Percentiles rank a stretch among this genome's conserved stretches.
Evolutionary conservation across 805 yeast genomes (phyloP).

Genomic region (Spathaspora hagerdaliae): DNA sequence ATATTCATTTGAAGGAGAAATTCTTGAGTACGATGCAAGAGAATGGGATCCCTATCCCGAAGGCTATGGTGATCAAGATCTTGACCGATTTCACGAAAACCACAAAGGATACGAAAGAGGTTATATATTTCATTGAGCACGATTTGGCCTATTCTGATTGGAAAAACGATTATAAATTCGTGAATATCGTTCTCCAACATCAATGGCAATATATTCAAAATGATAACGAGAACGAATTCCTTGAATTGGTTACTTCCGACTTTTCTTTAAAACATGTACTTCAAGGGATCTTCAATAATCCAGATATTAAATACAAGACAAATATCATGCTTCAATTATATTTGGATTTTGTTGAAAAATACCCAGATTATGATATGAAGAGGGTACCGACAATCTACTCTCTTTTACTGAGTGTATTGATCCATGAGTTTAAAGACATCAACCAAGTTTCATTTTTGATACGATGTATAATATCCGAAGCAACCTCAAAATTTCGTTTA

Average conservation of each 20-base stretch:
- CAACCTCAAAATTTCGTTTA: constrained; percentile 8
- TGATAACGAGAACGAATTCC: background rate
- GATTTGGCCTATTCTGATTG: constrained; percentile 28
- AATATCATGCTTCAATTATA: constrained; percentile 3
- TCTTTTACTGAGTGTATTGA: background rate
- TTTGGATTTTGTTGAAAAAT: background rate
- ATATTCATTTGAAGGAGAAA: constrained; percentile 34
- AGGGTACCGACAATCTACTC: background rate
- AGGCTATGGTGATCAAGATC: constrained; percentile 23
- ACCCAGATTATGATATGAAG: background rate
- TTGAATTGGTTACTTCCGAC: constrained; percentile 4
- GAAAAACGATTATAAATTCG: constrained; percentile 23
- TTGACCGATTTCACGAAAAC: constrained; percentile 33
- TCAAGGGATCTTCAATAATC: background rate
- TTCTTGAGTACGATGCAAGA: constrained; percentile 28
- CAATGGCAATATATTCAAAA: constrained; percentile 4
- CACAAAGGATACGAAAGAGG: constrained; percentile 21
- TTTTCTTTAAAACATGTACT: constrained; percentile 1
- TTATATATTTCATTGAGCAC: constrained; percentile 29
- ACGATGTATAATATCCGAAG: constrained; percentile 13
- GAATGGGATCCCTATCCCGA: constrained; percentile 31
- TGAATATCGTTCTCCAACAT: constrained; percentile 24
- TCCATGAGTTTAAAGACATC: background rate
- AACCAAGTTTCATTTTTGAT: constrained; percentile 5
- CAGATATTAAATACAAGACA: constrained; percentile 1